Base-by-base conservation (phyloP, 1,139 yeast species). In the Magnusiomyces magnusii region DNA sequence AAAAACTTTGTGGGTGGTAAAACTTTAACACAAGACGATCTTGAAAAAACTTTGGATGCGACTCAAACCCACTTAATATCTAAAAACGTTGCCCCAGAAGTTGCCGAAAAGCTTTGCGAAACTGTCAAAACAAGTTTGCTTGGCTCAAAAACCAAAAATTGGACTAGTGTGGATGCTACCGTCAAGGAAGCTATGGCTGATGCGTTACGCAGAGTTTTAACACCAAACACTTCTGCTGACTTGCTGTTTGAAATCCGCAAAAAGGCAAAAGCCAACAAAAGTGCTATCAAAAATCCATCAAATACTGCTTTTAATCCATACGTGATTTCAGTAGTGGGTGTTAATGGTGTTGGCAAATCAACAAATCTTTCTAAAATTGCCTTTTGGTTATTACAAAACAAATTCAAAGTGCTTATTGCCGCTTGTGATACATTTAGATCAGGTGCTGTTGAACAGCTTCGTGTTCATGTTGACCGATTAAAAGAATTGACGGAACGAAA, bases 341-440 rank as follows among this genome's bases (percentile, higher is more conserved):
- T 93, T 28, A 93, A 93, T 71, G 99, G 99, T 53, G 99, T 93
- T 42, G 99, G 99, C 31, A 93, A 95, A 72, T 92, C 97, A 0
- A 95, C 99, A 2, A 95, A 91, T 68, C 77, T 93, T 62, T 95
- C 98, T 47, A 93, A 92, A 73, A 76, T 93, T 59, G 99, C 97
- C 0, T 95, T 89, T 70, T 93, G 99, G 99, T 78, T 93, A 57
- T 75, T 93, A 60, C 97, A 92, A 70, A 93, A 93, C 72, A 85
- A 92, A 70, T 80, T 89, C 70, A 85, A 83, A 66, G 96, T 93
- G 1, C 78, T 93, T 59, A 87, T 93, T 66, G 96, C 96, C 51
- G 99, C 99, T 0, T 93, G 99, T 75, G 99, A 93, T 75, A 95
- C 99, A 0, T 93, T 93, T 76, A 81, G 99, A 73, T 90, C 97